Evolutionary conservation across 2,329 filamentous ascomycete species (phyloP).

Genomic region (Venturiaceae sp.): DNA sequence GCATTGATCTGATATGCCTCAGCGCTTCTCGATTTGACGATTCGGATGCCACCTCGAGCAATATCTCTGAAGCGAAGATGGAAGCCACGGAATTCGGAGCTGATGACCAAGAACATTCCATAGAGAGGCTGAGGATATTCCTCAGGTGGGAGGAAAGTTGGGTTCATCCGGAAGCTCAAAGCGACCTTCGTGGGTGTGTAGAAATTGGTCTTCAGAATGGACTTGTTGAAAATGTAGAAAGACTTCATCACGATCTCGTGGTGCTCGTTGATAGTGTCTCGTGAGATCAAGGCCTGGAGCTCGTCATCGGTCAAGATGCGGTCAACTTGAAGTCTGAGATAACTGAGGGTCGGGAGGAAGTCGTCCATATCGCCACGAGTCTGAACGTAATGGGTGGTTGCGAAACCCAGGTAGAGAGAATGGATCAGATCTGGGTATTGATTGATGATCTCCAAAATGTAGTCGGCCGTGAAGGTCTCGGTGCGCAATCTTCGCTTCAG

Average conservation of each 20-base stretch:
- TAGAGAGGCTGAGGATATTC: slow-evolving; percentile 93
- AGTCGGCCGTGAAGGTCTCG: slow-evolving; percentile 96
- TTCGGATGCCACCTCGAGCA: slow-evolving; percentile 91
- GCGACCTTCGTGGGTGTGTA: slow-evolving; percentile 98
- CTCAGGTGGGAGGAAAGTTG: slow-evolving; percentile 75
- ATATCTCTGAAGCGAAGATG: slow-evolving; percentile 97
- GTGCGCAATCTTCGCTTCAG: slow-evolving; percentile 91
- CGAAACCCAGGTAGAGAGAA: slow-evolving; percentile 83
- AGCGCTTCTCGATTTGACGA: slow-evolving; percentile 94
- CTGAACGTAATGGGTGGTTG: slow-evolving; percentile 71
- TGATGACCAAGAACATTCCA: slow-evolving; percentile 98
- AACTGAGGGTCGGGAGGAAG: slow-evolving; percentile 61
- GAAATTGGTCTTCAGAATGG: slow-evolving; percentile 92
- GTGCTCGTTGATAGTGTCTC: slow-evolving; percentile 62
- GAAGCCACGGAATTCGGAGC: slow-evolving; percentile 93
- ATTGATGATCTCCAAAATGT: slow-evolving; percentile 94
- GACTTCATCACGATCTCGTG: slow-evolving; percentile 97
- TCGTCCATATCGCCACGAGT: slow-evolving; percentile 55
- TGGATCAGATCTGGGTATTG: slow-evolving; percentile 82
- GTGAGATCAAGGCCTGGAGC: slow-evolving; percentile 28
- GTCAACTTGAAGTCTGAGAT: slow-evolving; percentile 55
- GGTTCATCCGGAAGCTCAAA: slow-evolving; percentile 88
- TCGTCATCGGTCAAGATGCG: slow-evolving; percentile 39
- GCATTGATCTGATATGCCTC: slow-evolving; percentile 96
- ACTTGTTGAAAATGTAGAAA: slow-evolving; percentile 90